These are phyloP conservation scores for Tothia fuscella DNA, from an alignment of 2,329 filamentous ascomycete species.

Conservation along the genomic window DNA sequence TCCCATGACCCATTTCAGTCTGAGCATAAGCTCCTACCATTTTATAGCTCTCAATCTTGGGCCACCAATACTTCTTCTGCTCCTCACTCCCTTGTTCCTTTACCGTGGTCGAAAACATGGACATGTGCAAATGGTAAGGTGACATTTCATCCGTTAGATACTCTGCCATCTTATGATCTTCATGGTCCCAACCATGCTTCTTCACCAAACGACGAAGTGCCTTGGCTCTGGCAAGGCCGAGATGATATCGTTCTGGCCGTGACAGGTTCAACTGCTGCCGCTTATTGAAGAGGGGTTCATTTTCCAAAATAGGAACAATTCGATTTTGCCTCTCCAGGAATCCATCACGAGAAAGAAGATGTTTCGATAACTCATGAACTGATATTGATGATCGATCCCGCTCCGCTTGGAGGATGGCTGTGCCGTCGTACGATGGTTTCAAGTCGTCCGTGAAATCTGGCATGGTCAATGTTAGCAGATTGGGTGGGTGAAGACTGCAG, in stretches of 20 bases:
- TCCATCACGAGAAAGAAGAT: slow-evolving; percentile 35
- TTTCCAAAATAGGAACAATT: slow-evolving; percentile 32
- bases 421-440: slow-evolving; percentile 34
- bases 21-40: slow-evolving; percentile 42
- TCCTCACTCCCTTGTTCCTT: slow-evolving; percentile 37
- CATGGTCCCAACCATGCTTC: slow-evolving; percentile 35
- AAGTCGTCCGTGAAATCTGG: slow-evolving; percentile 39
- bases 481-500: too few species aligned
- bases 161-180: slow-evolving; percentile 40
- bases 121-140: slow-evolving; percentile 39
- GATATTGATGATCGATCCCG: slow-evolving; percentile 32
- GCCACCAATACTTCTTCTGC: slow-evolving; percentile 38
- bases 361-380: slow-evolving; percentile 32
- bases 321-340: slow-evolving; percentile 37
- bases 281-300: slow-evolving; percentile 39
- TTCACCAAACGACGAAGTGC: slow-evolving; percentile 34
- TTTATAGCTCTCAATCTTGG: slow-evolving; percentile 36
- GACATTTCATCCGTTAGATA: slow-evolving; percentile 43
- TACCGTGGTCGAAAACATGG: slow-evolving; percentile 41
- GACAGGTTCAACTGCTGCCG: slow-evolving; percentile 39
- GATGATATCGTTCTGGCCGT: slow-evolving; percentile 39
- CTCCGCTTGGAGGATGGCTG: slow-evolving; percentile 34
- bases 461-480: slow-evolving; percentile 19
- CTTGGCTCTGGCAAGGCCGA: slow-evolving; percentile 41
- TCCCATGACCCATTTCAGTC: slow-evolving; percentile 41